phyloP scores from a whole-genome alignment of 164 flowering plant species.

The Kingdonia uniflora region DNA sequence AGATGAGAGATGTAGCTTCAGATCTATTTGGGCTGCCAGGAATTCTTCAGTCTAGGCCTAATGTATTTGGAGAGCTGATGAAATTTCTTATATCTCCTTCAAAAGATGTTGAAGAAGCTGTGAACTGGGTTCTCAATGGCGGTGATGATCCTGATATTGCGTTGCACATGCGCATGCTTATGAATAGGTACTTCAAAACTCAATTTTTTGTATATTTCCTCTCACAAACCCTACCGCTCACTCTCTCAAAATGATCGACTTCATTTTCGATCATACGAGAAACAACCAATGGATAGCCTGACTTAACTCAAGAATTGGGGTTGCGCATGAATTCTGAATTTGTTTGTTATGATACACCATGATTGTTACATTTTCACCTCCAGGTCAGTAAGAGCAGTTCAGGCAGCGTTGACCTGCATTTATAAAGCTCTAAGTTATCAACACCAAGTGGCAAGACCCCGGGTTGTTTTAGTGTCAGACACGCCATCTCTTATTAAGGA shows the following conservation, averaged over 20 bases:
- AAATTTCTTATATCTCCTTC: conserved; percentile 73
- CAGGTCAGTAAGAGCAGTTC: conserved; percentile 66
- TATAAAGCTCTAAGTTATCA: conserved; percentile 34
- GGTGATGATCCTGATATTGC: conserved; percentile 66
- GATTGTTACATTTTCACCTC: not conserved
- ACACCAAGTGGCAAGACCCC: conserved; percentile 29
- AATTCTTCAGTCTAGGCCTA: conserved; percentile 42
- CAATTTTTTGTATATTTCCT: not conserved
- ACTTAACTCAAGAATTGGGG: too few species aligned
- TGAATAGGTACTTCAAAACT: conserved; percentile 45
- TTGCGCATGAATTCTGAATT: too few species aligned
- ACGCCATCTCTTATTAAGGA: conserved; percentile 59
- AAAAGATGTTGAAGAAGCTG: conserved; percentile 59
- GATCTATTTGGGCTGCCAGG: conserved; percentile 60
- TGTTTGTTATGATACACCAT: too few species aligned
- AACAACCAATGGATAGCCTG: too few species aligned
- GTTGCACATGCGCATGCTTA: conserved; percentile 94
- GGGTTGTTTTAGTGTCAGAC: conserved; percentile 74
- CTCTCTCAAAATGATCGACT: too few species aligned
- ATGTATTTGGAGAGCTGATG: conserved; percentile 92
- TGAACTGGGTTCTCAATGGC: conserved; percentile 61
- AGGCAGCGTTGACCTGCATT: conserved; percentile 69
- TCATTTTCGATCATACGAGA: too few species aligned
- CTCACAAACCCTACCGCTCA: too few species aligned
- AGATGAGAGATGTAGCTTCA: conserved; percentile 65